A percentile compares a stretch with the other conserved stretches of the same genome.
Conservation (phyloP, 1,139 yeast species). For the Cylindricascospora bacillispora region DNA sequence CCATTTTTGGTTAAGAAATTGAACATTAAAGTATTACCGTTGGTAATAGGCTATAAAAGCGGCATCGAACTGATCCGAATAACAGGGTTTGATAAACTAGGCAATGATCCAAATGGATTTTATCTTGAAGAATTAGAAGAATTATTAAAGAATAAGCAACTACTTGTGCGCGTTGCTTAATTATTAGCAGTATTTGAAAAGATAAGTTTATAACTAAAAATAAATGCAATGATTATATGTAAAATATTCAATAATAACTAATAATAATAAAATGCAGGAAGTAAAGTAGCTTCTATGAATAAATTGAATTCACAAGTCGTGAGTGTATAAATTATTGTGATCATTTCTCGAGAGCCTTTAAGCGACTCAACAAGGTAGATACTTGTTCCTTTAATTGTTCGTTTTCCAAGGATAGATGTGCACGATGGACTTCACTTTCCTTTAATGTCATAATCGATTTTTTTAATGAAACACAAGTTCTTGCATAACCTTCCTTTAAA, state of each 20-base stretch:
- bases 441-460: conserved; percentile 23
- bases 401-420: conserved; percentile 22
- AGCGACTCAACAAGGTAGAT: conserved; percentile 6
- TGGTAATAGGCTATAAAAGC: conserved; percentile 46
- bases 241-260: too few relatives aligned
- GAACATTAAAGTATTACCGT: conserved; percentile 55
- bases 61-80: conserved; percentile 49
- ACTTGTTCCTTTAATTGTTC: conserved; percentile 14
- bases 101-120: conserved; percentile 29
- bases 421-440: conserved; percentile 27
- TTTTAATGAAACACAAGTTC: conserved; percentile 24
- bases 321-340: not conserved
- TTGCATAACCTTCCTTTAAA: conserved; percentile 24
- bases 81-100: conserved; percentile 54
- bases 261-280: too few relatives aligned
- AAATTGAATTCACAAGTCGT: too few relatives aligned
- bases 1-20: conserved; percentile 61
- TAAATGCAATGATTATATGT: too few relatives aligned
- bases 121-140: conserved; percentile 36
- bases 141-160: conserved; percentile 1
- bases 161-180: too few relatives aligned
- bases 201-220: too few relatives aligned
- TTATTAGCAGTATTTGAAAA: too few relatives aligned
- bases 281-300: too few relatives aligned
- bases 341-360: conserved; percentile 1